Percentiles rank a stretch among this genome's conserved stretches.
Conservation (phyloP, 1,284 basidiomycete species). For the Austroboletus novae-zelandiae region DNA sequence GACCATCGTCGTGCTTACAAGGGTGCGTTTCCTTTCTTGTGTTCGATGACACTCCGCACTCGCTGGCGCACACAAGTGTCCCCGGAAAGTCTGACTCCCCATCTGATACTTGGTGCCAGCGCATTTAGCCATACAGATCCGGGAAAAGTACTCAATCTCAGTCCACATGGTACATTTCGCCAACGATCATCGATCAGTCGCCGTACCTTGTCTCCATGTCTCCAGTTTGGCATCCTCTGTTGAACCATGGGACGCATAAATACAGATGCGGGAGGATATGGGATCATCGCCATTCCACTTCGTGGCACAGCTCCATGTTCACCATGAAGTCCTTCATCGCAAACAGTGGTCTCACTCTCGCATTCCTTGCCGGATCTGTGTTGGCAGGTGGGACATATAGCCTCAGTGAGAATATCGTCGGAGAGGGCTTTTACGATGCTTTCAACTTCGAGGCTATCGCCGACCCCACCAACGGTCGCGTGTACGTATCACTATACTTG, state of each 20-base stretch:
- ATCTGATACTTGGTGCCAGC: no score
- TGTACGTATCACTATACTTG: constrained; percentile 32
- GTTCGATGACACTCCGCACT: no score
- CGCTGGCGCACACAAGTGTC: no score
- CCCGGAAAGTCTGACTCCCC: no score
- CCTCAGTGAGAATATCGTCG: constrained; percentile 39
- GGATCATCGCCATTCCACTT: neutral
- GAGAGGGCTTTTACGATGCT: constrained; percentile 38
- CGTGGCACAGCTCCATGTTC: neutral
- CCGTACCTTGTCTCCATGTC: no score
- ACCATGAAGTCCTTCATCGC: constrained; percentile 16
- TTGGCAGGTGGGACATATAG: constrained; percentile 37
- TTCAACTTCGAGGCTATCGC: constrained; percentile 45
- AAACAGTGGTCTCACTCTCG: constrained; percentile 11
- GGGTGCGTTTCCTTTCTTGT: no score
- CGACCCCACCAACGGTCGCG: constrained; percentile 49
- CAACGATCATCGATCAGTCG: no score
- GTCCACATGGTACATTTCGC: neutral
- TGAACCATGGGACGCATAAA: constrained; percentile 9
- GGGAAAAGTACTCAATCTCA: no score
- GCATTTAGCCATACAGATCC: no score
- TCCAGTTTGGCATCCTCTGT: neutral
- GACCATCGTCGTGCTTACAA: no score
- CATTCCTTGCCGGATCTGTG: constrained; percentile 14
- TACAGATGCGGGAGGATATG: neutral